phyloP scores from a whole-genome alignment of 2,329 filamentous ascomycete genomes.

The Xylaria sp. region DNA sequence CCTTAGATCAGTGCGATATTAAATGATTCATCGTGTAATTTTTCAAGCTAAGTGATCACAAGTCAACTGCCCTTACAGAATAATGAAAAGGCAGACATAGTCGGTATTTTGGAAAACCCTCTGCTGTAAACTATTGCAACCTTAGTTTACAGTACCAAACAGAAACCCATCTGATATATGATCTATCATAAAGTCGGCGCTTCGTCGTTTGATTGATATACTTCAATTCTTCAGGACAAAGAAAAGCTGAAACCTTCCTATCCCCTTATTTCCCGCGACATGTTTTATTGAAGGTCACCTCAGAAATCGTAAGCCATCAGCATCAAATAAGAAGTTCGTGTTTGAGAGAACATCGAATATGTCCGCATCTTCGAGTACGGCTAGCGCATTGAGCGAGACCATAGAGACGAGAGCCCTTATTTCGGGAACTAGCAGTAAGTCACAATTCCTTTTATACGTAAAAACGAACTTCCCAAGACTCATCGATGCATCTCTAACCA shows the following conservation, averaged over 20 bases:
- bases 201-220: neutral
- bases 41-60: neutral
- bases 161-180: neutral
- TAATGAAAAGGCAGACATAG: neutral
- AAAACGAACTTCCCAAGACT: neutral
- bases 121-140: too few relatives aligned
- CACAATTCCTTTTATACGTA: neutral
- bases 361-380: neutral
- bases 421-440: conserved; percentile 17
- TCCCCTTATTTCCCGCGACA: conserved; percentile 7
- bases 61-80: neutral
- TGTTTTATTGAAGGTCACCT: neutral
- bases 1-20: neutral
- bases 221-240: conserved; percentile 11
- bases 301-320: neutral
- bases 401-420: too few relatives aligned
- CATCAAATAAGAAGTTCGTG: too few relatives aligned
- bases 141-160: neutral
- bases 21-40: neutral
- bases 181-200: neutral
- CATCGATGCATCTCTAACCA: neutral
- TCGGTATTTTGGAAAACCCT: neutral
- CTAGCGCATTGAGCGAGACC: neutral
- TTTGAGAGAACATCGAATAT: neutral
- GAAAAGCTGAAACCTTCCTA: neutral